Conservation (phyloP, 345 rosid species). For the Arabis alpina region DNA sequence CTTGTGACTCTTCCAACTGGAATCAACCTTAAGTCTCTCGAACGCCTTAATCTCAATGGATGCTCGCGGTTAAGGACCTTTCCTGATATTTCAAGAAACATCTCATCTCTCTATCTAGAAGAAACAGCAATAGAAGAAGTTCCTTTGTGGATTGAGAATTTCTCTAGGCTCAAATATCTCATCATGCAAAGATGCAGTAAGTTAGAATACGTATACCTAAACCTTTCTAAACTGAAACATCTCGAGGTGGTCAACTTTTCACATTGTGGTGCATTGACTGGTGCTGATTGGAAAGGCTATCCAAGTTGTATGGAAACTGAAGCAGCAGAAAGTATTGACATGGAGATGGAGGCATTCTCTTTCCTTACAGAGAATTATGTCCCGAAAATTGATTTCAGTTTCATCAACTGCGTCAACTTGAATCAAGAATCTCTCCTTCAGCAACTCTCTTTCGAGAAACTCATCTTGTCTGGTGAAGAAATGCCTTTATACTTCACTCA, state of each 20-base stretch:
- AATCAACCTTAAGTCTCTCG: not conserved
- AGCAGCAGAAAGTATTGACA: not conserved
- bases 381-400: no score
- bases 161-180: not conserved
- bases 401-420: no score
- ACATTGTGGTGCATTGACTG: not conserved
- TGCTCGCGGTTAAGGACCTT: constrained; percentile 26
- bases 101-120: not conserved
- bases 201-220: not conserved
- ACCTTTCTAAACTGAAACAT: constrained; percentile 6
- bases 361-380: no score
- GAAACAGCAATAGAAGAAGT: not conserved
- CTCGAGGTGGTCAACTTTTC: not conserved
- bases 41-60: not conserved
- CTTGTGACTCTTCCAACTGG: not conserved
- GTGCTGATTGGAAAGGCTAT: not conserved
- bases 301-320: not conserved
- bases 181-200: not conserved
- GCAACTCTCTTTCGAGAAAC: no score
- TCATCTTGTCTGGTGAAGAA: no score
- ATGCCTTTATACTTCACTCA: no score
- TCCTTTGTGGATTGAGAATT: not conserved
- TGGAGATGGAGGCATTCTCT: no score
- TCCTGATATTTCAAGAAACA: constrained; percentile 11
- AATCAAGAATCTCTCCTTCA: no score